Evolutionary conservation across 768 basidiomycete genomes (phyloP), one percentile per base, ranked within the genome.

Genomic region (Myochromella boudieri): DNA sequence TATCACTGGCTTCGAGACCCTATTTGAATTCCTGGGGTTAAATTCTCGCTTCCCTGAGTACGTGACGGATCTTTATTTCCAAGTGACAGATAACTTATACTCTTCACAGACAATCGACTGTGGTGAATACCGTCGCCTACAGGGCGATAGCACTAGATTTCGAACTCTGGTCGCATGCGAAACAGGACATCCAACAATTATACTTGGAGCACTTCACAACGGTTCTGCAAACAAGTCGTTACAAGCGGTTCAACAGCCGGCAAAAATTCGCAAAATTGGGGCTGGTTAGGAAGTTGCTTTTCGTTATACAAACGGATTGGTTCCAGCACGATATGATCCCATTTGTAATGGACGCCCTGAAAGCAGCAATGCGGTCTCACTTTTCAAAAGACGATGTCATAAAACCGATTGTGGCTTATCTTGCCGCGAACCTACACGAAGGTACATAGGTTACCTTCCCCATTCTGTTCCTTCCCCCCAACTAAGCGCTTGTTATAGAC

Each of bases 1-100:
- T 56, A 75, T 87, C 65, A 84, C 86, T 1, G 76, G 83, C 6
- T 92, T 90, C 55, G 90, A 93, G 59, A 85, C 82, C 0, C 55
- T 97, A 12, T 90, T 97, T 57, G 84, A 87, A 63, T 91, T 93
- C 57, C 63, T 95, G 18, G 95, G 95, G 6, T 68, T 95, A 57
- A 88, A 88, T 61, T 88, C 92, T 60, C 80, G 82, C 42, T 78
- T 76, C 4, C 87, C 91, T 9, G 86, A 91, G 91, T 93, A 59
- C 43, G 87, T 54, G 17, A 1, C 21, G 2, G 6, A 18, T 17
- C 33, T 29, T 24, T 24, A 17, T 22, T 43, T 6, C 15, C 29
- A 0, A 2, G 8, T 24, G 12, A 15, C 37, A 8, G 8, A 29
- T 29, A 7, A 34, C 14, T 34, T 17, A 6, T 4, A 34, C 26